phyloP scores from a whole-genome alignment of 1,139 yeast genomes.

The Lodderomyces margitis region DNA sequence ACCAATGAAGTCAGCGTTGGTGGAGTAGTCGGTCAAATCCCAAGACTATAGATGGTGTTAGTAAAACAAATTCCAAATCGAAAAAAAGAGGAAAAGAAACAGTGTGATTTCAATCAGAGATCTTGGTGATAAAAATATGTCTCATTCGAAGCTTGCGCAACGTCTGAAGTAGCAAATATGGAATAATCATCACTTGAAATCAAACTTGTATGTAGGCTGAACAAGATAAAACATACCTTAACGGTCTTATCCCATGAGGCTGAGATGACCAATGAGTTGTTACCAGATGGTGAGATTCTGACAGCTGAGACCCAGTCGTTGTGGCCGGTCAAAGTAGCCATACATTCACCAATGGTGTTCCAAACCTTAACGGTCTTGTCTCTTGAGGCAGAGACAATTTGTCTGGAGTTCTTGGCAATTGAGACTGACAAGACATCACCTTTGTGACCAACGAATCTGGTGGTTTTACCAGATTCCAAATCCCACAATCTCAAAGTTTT shows the following conservation, averaged over 20 bases:
- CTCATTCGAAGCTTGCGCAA: conserved; percentile 77
- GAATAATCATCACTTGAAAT: conserved; percentile 52
- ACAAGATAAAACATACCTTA: conserved; percentile 72
- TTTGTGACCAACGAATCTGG: conserved; percentile 98
- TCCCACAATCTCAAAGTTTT: conserved; percentile 99
- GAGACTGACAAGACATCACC: conserved; percentile 97
- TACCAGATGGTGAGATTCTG: conserved; percentile 86
- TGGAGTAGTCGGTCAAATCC: conserved; percentile 85
- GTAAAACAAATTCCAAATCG: conserved; percentile 16
- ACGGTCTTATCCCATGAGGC: conserved; percentile 99
- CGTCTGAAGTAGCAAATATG: conserved; percentile 99
- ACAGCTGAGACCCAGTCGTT: conserved; percentile 99
- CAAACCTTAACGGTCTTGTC: conserved; percentile 99
- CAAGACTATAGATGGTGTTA: conserved; percentile 63
- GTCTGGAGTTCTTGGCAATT: conserved; percentile 95
- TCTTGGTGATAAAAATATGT: conserved; percentile 94
- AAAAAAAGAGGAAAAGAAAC: background rate
- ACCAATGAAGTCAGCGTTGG: conserved; percentile 96
- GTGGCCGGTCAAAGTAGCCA: conserved; percentile 94
- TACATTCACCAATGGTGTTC: conserved; percentile 99
- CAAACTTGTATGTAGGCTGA: conserved; percentile 16
- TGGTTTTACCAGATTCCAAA: conserved; percentile 90
- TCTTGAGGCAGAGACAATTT: conserved; percentile 98
- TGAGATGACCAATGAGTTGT: conserved; percentile 79
- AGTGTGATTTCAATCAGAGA: conserved; percentile 69